phyloP scores from a whole-genome alignment of 2,329 filamentous ascomycete species.

The Diaporthe citrichinensis region DNA sequence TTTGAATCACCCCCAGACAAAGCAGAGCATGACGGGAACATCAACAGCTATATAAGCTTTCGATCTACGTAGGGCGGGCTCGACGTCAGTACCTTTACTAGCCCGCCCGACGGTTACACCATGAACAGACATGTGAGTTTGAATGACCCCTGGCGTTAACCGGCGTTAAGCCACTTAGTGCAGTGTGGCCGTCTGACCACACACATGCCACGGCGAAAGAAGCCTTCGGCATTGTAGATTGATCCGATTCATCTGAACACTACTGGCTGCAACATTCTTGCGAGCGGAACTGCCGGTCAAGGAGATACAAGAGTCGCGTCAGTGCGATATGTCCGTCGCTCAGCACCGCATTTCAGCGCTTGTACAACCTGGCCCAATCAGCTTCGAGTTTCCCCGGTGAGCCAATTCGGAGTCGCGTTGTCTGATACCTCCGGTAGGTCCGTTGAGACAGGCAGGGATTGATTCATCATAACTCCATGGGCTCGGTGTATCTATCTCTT shows the following conservation, averaged over 20 bases:
- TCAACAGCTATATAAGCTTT: background rate
- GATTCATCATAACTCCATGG: background rate
- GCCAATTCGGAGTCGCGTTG: background rate
- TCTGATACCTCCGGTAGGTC: background rate
- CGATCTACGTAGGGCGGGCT: background rate
- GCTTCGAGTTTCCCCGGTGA: background rate
- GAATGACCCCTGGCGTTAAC: conserved; percentile 14
- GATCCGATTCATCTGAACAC: background rate
- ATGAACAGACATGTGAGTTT: background rate
- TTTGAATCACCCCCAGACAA: background rate
- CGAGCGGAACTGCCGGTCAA: background rate
- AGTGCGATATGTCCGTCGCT: conserved; percentile 13
- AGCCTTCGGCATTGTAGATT: background rate
- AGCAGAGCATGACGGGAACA: background rate
- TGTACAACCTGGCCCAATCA: background rate
- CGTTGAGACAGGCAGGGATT: background rate
- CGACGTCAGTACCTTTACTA: background rate
- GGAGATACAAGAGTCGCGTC: conserved; percentile 11
- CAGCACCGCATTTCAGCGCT: background rate
- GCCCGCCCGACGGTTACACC: background rate
- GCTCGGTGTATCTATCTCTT: conserved; percentile 8
- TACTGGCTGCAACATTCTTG: background rate
- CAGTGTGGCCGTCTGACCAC: background rate
- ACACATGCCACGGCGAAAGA: background rate
- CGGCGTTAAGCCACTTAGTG: conserved; percentile 11